These are phyloP conservation scores for Strobilomyces dryophilus DNA, from an alignment of 768 basidiomycete genomes.

Conservation along the genomic window DNA sequence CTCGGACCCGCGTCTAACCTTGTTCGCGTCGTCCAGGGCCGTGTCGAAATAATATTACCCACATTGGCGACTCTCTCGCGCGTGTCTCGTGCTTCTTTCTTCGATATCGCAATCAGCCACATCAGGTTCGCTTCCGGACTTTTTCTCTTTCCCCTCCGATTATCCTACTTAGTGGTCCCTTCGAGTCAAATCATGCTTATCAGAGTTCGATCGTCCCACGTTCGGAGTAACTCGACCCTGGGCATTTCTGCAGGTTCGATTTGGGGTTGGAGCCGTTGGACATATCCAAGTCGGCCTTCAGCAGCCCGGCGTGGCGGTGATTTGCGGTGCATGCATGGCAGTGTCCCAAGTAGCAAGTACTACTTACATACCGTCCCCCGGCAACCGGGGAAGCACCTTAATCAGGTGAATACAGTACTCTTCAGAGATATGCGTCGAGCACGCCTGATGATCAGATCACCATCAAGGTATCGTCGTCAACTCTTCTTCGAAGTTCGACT, in stretches of 20 bases:
- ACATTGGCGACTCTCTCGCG: neutral
- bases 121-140: conserved; percentile 18
- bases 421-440: neutral
- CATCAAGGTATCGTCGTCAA: neutral
- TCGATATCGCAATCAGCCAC: conserved; percentile 2
- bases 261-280: no score
- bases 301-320: conserved; percentile 6
- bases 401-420: no score
- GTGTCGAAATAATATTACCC: conserved; percentile 12
- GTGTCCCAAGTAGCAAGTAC: neutral
- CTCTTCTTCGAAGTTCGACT: neutral
- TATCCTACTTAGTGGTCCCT: conserved; percentile 4
- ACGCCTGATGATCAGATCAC: no score
- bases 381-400: neutral
- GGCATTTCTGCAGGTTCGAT: neutral
- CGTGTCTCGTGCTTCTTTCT: neutral
- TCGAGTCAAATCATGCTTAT: no score
- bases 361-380: neutral
- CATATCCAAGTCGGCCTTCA: neutral
- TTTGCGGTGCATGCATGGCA: conserved; percentile 9
- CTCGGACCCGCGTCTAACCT: conserved; percentile 24
- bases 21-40: neutral
- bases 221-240: no score
- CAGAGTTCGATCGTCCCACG: neutral
- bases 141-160: conserved; percentile 1